Percentiles rank a stretch among this genome's conserved stretches.
Conservation (phyloP, 345 rosid genomes). For the Euphorbia tirucalli region DNA sequence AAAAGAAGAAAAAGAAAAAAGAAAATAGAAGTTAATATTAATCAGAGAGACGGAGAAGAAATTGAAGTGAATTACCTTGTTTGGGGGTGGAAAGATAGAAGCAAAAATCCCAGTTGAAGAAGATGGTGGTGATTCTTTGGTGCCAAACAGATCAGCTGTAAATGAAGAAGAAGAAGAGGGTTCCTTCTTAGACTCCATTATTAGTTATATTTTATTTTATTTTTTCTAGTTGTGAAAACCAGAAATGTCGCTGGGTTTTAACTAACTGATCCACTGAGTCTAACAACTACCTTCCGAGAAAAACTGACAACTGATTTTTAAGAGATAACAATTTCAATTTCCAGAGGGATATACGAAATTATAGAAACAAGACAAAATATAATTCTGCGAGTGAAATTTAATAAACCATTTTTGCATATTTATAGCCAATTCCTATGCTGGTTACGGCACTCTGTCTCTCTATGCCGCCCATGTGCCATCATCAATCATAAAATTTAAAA, state of each 20-base stretch:
- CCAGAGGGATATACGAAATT: too few relatives aligned
- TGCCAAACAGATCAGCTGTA: slow-evolving; percentile 63
- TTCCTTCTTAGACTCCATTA: slow-evolving; percentile 56
- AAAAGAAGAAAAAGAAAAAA: background rate
- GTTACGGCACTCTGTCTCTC: background rate
- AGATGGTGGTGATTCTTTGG: slow-evolving; percentile 47
- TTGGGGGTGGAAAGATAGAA: slow-evolving; percentile 63
- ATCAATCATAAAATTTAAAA: too few relatives aligned
- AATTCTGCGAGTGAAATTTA: too few relatives aligned
- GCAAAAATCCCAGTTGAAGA: slow-evolving; percentile 53
- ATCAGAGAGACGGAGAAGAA: background rate
- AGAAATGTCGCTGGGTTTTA: too few relatives aligned
- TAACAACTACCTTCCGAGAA: background rate
- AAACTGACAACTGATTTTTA: background rate
- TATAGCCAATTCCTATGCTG: background rate
- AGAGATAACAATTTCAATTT: too few relatives aligned
- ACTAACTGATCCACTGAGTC: background rate
- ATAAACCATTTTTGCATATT: background rate
- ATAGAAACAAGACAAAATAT: too few relatives aligned
- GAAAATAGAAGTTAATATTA: background rate
- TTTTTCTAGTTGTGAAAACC: background rate
- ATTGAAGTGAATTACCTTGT: slow-evolving; percentile 32
- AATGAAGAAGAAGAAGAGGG: slow-evolving; percentile 46
- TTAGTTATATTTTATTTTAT: background rate
- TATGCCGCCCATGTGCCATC: too few relatives aligned